Evolutionary conservation across 148 eudicot species (phyloP).

Genomic region (Linanthus parryae): DNA sequence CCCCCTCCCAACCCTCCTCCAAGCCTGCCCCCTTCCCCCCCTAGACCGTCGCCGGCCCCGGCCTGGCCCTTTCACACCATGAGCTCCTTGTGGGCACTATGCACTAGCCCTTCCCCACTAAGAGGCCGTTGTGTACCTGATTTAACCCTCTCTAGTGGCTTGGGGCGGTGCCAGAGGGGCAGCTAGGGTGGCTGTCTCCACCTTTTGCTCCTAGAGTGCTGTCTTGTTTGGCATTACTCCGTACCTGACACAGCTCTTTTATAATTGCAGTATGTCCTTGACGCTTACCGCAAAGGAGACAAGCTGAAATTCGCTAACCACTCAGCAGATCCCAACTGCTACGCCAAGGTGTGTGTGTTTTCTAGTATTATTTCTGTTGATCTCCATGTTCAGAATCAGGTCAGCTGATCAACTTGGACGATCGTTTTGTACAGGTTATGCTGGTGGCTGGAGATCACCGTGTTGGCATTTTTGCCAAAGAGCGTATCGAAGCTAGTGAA

Average conservation of each 20-base stretch:
- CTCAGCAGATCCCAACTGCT: conserved; percentile 87
- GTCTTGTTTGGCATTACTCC: too few species aligned
- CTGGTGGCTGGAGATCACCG: conserved; percentile 93
- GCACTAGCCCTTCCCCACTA: too few species aligned
- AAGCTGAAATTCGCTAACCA: conserved; percentile 95
- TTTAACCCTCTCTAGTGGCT: too few species aligned
- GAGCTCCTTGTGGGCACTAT: too few species aligned
- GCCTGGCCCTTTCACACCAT: too few species aligned
- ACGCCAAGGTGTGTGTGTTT: conserved; percentile 67
- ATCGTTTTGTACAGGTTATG: conserved; percentile 48
- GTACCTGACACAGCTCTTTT: not conserved
- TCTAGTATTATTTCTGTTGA: conserved; percentile 2
- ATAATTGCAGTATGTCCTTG: conserved; percentile 78
- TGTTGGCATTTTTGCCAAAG: conserved; percentile 90
- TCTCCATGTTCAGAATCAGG: not conserved
- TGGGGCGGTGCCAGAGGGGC: too few species aligned
- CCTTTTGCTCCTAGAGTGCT: too few species aligned
- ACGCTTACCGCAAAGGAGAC: conserved; percentile 93
- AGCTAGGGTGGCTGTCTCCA: too few species aligned
- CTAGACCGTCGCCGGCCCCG: too few species aligned
- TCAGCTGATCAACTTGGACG: conserved; percentile 3
- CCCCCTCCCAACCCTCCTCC: too few species aligned
- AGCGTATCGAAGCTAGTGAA: conserved; percentile 67
- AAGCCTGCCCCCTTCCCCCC: too few species aligned
- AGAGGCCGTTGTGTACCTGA: too few species aligned